Evolutionary conservation across 2,329 filamentous ascomycete genomes (phyloP), one percentile per base, ranked within the genome.

Genomic region (Talaromyces rugulosus): DNA sequence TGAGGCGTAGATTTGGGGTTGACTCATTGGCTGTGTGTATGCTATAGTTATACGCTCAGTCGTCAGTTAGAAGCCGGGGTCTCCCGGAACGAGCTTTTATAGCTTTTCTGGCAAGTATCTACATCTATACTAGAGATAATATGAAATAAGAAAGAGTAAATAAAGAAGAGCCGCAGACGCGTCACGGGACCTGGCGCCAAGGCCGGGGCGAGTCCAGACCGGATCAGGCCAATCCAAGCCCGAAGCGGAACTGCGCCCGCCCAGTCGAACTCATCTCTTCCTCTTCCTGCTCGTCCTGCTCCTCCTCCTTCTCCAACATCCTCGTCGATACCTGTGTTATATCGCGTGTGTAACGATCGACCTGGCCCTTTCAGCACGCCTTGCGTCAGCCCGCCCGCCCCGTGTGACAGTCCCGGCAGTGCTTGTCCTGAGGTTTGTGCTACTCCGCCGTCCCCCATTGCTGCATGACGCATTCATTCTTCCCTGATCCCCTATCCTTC

Each of bases 381-480:
- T 40, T 60, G 58, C 58, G 18, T 60, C 36, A 33, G 50, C 58
- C 50, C 56, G n/a, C 23, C 50, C 57, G n/a, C 47, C 23, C 23
- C 14, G 51, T 56, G 51, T 9, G 31, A 60, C 61, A 58, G n/a
- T 31, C 16, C 53, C 56, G 61, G n/a, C 53, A 58, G 58, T 58
- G 44, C 62, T 63, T 63, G 60, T 63, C 59, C 56, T 54, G 62
- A 63, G 62, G 62, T 63, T 61, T 60, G 62, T 63, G 59, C 60
- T 63, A 59, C 62, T 27, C 47, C 59, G 36, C 34, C 53, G 52
- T 60, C 58, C 36, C 44, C 53, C 23, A 23, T 23, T 23, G 2
- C 42, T 51, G 59, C 62, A 61, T 63, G 59, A 63, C 52, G 59
- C 62, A 61, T 63, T 58, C 62, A 61, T 56, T 40, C 51, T 60